A percentile compares a stretch with the other conserved stretches of the same genome.
Conservation (phyloP, 192 early-diverging fungal genomes). For the Chytriomyces confervae region DNA sequence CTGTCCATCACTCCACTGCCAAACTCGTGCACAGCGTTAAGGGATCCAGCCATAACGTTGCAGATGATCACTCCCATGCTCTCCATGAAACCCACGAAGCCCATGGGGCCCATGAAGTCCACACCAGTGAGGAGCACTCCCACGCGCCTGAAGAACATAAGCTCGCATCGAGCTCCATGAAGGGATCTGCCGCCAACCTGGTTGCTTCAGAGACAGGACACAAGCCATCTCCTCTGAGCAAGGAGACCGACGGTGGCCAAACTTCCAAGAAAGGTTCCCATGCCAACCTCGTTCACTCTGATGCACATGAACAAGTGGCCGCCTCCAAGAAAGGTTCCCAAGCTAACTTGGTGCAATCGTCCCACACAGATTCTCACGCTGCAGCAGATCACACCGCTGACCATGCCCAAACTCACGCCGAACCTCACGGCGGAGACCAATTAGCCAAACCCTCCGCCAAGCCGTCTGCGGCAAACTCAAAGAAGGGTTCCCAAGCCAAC, state of each 20-base stretch:
- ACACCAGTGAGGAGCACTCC: background rate
- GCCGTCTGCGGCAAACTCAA: too few relatives aligned
- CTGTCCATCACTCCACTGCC: too few relatives aligned
- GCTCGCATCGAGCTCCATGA: background rate
- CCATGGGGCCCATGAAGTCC: background rate
- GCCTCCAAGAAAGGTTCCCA: background rate
- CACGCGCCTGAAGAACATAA: background rate
- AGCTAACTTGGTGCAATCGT: background rate
- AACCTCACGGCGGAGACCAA: background rate
- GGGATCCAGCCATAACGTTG: background rate
- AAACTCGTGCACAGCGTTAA: background rate
- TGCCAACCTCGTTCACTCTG: background rate
- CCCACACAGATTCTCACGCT: background rate
- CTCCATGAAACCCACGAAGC: background rate
- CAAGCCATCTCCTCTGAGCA: background rate
- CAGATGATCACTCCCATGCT: background rate
- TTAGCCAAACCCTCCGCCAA: too few relatives aligned
- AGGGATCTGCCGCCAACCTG: conserved; percentile 9
- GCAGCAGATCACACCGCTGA: too few relatives aligned
- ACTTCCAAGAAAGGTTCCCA: background rate
- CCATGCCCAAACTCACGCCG: background rate
- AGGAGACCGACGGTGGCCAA: background rate
- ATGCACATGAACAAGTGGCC: background rate
- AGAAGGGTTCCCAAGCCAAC: conserved; percentile 17
- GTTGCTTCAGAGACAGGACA: background rate